Conservation (phyloP, 1,139 yeast genomes). For the Yamadazyma taylorii region DNA sequence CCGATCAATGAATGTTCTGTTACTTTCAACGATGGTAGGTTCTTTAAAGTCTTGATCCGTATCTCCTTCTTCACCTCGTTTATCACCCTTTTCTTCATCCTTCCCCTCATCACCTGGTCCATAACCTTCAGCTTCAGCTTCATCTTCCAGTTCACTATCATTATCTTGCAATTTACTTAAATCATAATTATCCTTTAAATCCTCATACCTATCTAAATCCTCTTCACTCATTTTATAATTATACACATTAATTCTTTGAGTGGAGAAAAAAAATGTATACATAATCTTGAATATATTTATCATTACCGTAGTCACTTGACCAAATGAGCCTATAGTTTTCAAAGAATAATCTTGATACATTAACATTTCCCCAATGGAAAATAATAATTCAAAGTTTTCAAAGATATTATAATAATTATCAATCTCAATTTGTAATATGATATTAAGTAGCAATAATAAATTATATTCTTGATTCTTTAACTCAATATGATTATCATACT, state of each 20-base stretch:
- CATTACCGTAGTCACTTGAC: slow-evolving; percentile 15
- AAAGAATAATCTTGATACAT: slow-evolving; percentile 8
- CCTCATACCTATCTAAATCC: slow-evolving; percentile 33
- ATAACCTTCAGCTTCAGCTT: too few species aligned
- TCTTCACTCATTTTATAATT: slow-evolving; percentile 38
- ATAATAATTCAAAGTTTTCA: slow-evolving; percentile 44
- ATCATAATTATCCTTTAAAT: slow-evolving; percentile 37
- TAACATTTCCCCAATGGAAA: slow-evolving; percentile 43
- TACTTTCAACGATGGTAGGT: slow-evolving; percentile 5
- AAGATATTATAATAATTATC: slow-evolving; percentile 41
- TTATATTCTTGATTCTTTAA: slow-evolving; percentile 22
- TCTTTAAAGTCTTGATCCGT: slow-evolving; percentile 3
- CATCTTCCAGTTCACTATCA: too few species aligned
- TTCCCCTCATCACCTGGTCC: slow-evolving; percentile 14
- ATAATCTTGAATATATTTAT: slow-evolving; percentile 29
- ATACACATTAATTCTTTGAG: slow-evolving; percentile 39
- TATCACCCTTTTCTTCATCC: slow-evolving; percentile 1
- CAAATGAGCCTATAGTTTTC: slow-evolving; percentile 1
- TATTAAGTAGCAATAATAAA: slow-evolving; percentile 27
- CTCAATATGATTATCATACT: slow-evolving; percentile 35
- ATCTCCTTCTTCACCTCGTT: background rate
- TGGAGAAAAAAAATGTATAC: slow-evolving; percentile 37
- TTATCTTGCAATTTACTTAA: slow-evolving; percentile 19
- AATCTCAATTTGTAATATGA: slow-evolving; percentile 38
- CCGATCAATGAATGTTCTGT: slow-evolving; percentile 10